Evolutionary conservation across 2,329 filamentous ascomycete genomes (phyloP), one percentile per base, ranked within the genome.

Genomic region (Diaporthe citrichinensis): DNA sequence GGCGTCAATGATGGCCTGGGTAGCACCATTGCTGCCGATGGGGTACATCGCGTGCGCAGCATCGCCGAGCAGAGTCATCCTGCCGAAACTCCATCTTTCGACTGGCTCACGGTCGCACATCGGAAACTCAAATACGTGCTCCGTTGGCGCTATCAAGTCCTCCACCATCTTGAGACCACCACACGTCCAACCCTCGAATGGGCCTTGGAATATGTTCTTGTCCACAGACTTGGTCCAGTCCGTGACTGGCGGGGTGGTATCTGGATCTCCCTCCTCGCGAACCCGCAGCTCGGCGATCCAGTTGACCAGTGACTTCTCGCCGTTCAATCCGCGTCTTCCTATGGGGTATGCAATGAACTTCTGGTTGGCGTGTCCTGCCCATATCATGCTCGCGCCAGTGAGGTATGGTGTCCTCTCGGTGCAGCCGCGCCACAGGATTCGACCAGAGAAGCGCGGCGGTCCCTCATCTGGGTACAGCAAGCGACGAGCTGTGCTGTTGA

Each of bases 331-430:
- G 23, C 84, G 81, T 28, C 82, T 80, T 15, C 83, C 83, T 55
- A 87, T 86, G 1, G 85, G 86, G 73, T 87, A 87, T 7, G 85
- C 85, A 77, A 87, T 87, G 80, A 87, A 87, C 59, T 87, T 87
- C 74, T 87, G 85, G 74, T 87, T 84, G 1, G 85, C 86, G 73
- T 87, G 85, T 5, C 86, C 86, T 15, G 84, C 84, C 86, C 85
- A 87, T 4, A 87, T 82, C 85, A 87, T 87, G 14, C 81, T 83
- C 10, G 83, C 84, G 28, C 84, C 84, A 0, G 85, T 87, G 15
- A 87, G 79, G 75, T 86, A 86, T 1, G 84, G 83, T 9, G 83
- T 81, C 14, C 83, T 82, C 76, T 86, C 83, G 8, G 85, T 79
- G 77, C 85, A 86, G 1, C 86, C 86, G 25, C 85, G 83, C 85